phyloP scores from a whole-genome alignment of 768 basidiomycete genomes.

The Scleroderma bovista region DNA sequence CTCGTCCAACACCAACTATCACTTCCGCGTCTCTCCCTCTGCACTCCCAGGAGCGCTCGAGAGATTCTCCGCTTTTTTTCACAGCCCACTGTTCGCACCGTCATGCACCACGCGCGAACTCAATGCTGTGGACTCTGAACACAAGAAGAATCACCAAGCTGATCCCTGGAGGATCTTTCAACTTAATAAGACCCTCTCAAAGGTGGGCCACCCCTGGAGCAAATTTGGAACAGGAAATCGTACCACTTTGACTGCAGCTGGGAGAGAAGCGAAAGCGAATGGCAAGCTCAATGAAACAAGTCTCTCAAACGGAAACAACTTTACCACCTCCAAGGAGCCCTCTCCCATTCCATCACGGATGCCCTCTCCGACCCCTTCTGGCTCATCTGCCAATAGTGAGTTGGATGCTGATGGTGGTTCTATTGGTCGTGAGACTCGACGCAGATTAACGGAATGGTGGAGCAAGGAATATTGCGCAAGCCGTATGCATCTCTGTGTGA shows the following conservation, averaged over 20 bases:
- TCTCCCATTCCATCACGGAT: slow-evolving; percentile 51
- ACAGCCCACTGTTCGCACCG: slow-evolving; percentile 82
- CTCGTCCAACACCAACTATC: slow-evolving; percentile 87
- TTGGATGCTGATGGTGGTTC: slow-evolving; percentile 68
- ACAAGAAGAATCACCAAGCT: slow-evolving; percentile 91
- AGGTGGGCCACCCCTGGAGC: slow-evolving; percentile 74
- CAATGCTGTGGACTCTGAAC: slow-evolving; percentile 94
- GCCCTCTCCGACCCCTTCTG: slow-evolving; percentile 56
- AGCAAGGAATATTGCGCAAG: slow-evolving; percentile 72
- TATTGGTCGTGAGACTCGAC: slow-evolving; percentile 74
- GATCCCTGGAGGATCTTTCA: slow-evolving; percentile 96
- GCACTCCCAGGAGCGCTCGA: slow-evolving; percentile 65
- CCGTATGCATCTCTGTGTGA: slow-evolving; percentile 73
- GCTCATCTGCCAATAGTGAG: slow-evolving; percentile 48
- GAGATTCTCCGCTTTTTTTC: slow-evolving; percentile 85
- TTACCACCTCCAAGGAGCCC: slow-evolving; percentile 17
- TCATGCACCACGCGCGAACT: slow-evolving; percentile 86
- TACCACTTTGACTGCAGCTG: slow-evolving; percentile 62
- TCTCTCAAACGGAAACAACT: slow-evolving; percentile 26
- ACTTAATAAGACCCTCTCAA: slow-evolving; percentile 81
- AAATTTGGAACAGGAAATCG: slow-evolving; percentile 91
- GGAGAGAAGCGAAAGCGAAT: slow-evolving; percentile 48
- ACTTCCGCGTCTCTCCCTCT: slow-evolving; percentile 63
- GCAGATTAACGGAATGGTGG: slow-evolving; percentile 85
- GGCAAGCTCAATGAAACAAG: slow-evolving; percentile 33